phyloP scores from a whole-genome alignment of 2,329 filamentous ascomycete species.

The Trichoderma cornu-damae region DNA sequence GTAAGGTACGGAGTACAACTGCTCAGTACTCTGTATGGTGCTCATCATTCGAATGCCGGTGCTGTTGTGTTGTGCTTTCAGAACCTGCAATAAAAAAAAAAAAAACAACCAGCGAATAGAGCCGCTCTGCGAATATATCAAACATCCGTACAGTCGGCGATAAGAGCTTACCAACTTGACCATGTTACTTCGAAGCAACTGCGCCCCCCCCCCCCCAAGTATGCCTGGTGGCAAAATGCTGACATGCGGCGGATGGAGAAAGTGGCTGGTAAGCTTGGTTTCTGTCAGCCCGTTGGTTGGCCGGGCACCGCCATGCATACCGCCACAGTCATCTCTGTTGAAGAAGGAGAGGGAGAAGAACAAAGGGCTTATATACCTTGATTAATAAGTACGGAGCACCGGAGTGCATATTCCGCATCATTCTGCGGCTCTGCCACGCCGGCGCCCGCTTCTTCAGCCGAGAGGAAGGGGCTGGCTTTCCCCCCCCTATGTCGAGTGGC shows the following conservation, averaged over 20 bases:
- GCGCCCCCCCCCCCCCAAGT: neutral
- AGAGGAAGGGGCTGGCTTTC: neutral
- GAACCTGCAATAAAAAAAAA: neutral
- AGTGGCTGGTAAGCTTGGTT: constrained; percentile 16
- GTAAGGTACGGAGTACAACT: too few relatives aligned
- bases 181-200: neutral
- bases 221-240: constrained; percentile 16
- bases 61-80: too few relatives aligned
- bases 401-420: too few relatives aligned
- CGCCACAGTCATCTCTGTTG: constrained; percentile 1
- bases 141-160: neutral
- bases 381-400: too few relatives aligned
- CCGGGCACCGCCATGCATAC: neutral
- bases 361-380: too few relatives aligned
- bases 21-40: too few relatives aligned
- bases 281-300: constrained; percentile 10
- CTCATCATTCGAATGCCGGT: too few relatives aligned
- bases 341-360: neutral
- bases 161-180: neutral
- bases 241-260: constrained; percentile 7
- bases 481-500: constrained; percentile 9
- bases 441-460: constrained; percentile 12
- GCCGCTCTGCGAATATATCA: too few relatives aligned
- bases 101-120: too few relatives aligned
- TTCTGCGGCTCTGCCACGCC: constrained; percentile 13